Percentiles rank a stretch among this genome's conserved stretches.
phyloP scores from a whole-genome alignment of 805 yeast species.

The Candida gorgasii region DNA sequence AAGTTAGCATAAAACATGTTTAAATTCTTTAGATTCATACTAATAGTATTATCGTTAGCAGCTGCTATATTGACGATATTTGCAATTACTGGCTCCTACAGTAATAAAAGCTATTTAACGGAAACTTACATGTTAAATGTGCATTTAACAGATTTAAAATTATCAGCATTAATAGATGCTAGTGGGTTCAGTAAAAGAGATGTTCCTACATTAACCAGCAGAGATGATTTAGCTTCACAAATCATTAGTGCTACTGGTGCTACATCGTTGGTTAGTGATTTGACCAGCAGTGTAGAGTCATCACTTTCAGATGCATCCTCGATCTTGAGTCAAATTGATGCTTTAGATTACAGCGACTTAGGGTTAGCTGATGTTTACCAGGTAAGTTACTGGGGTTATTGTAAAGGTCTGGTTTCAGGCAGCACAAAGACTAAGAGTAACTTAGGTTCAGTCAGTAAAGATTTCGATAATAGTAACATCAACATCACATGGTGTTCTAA shows the following conservation, averaged over 20 bases:
- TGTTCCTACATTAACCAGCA: constrained; percentile 5
- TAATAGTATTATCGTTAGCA: constrained; percentile 34
- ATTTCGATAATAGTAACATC: constrained; percentile 30
- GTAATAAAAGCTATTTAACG: constrained; percentile 33
- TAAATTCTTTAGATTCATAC: constrained; percentile 32
- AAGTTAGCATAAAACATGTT: constrained; percentile 20
- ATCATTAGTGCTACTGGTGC: constrained; percentile 15
- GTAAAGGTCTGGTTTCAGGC: constrained; percentile 29
- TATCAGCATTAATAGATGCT: constrained; percentile 28
- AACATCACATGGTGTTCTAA: constrained; percentile 52
- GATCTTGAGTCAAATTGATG: constrained; percentile 17
- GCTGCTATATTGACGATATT: constrained; percentile 32
- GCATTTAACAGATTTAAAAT: constrained; percentile 34
- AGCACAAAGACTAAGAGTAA: constrained; percentile 6
- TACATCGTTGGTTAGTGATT: constrained; percentile 3
- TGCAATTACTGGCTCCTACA: constrained; percentile 42
- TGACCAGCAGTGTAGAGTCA: not conserved
- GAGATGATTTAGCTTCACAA: constrained; percentile 17
- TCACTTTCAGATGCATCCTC: constrained; percentile 12
- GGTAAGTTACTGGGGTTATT: constrained; percentile 45
- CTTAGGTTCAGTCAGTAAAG: constrained; percentile 13
- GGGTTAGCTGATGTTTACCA: constrained; percentile 44
- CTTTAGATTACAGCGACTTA: constrained; percentile 25
- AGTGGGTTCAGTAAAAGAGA: constrained; percentile 15
- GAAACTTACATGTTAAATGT: constrained; percentile 36